Evolutionary conservation across 2,329 filamentous ascomycete species (phyloP).

Genomic region (Coniochaeta prunicola): DNA sequence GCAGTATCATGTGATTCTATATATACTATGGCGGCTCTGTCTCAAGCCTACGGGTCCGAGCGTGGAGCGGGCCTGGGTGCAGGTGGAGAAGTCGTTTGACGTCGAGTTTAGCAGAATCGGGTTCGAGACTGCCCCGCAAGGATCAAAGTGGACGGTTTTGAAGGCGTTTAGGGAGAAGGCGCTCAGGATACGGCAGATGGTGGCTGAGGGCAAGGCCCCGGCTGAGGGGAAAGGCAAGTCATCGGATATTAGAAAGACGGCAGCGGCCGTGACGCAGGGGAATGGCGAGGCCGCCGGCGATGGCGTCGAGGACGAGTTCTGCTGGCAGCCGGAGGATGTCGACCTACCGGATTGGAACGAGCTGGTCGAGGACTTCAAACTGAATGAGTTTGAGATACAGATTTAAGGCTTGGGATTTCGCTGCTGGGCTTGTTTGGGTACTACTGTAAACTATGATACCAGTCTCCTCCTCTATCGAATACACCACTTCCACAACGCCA

Average conservation of each 20-base stretch:
- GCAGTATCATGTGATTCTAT: constrained; percentile 9
- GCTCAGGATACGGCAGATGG: neutral
- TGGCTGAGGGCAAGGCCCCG: neutral
- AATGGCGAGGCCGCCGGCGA: neutral
- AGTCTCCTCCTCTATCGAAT: neutral
- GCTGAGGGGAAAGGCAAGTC: neutral
- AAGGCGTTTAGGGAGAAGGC: neutral
- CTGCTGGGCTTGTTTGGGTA: neutral
- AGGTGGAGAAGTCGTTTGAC: neutral
- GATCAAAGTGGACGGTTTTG: neutral
- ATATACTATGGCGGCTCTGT: constrained; percentile 10
- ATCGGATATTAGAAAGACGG: neutral
- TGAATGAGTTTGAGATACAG: neutral
- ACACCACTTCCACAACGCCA: neutral
- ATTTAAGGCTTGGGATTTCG: neutral
- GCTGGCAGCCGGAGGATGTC: neutral
- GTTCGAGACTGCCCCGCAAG: neutral
- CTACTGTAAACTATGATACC: neutral
- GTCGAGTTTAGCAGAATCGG: neutral
- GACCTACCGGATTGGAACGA: constrained; percentile 1
- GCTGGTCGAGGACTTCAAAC: neutral
- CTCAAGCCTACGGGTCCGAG: constrained; percentile 5
- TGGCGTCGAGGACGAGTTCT: neutral
- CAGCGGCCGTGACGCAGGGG: neutral
- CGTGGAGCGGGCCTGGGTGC: constrained; percentile 1